A percentile compares a stretch with the other conserved stretches of the same genome.
Evolutionary conservation across 441 rosid species (phyloP).

Genomic region (Arabidopsis hybrid): DNA sequence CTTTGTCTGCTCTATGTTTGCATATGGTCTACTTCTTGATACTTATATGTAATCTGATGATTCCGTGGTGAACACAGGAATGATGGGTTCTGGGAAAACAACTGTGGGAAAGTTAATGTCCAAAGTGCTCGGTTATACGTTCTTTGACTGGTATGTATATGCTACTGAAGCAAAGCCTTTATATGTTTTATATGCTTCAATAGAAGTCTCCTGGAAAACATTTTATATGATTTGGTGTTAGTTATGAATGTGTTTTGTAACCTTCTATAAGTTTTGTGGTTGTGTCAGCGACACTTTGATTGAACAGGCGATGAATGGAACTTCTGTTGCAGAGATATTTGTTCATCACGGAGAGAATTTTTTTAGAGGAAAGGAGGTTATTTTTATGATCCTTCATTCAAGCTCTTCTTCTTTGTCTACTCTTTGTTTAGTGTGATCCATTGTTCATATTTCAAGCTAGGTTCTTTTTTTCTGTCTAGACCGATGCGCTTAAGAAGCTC

Average conservation of each 20-base stretch:
- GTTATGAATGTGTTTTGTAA: constrained; percentile 25
- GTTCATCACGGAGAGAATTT: constrained; percentile 74
- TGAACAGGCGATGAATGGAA: constrained; percentile 66
- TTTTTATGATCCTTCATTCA: constrained; percentile 5
- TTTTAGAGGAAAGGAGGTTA: constrained; percentile 88
- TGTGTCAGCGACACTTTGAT: constrained; percentile 67
- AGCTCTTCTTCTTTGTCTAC: not conserved
- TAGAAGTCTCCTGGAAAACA: not conserved
- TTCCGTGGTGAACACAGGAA: constrained; percentile 54
- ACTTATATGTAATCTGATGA: not conserved
- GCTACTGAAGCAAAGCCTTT: not conserved
- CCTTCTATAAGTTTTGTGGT: constrained; percentile 30
- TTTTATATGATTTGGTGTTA: not conserved
- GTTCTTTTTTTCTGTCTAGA: constrained; percentile 50
- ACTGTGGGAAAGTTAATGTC: constrained; percentile 83
- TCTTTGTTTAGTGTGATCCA: not conserved
- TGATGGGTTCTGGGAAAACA: constrained; percentile 98
- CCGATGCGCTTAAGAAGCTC: constrained; percentile 63
- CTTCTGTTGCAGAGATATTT: constrained; percentile 83
- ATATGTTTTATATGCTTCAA: not conserved
- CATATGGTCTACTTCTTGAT: constrained; percentile 8
- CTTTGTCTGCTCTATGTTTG: constrained; percentile 28
- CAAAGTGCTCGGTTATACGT: constrained; percentile 64
- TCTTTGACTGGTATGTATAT: constrained; percentile 70
- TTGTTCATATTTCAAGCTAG: not conserved